phyloP scores from a whole-genome alignment of 2,329 filamentous ascomycete genomes.

The Ophiostoma angusticollis region DNA sequence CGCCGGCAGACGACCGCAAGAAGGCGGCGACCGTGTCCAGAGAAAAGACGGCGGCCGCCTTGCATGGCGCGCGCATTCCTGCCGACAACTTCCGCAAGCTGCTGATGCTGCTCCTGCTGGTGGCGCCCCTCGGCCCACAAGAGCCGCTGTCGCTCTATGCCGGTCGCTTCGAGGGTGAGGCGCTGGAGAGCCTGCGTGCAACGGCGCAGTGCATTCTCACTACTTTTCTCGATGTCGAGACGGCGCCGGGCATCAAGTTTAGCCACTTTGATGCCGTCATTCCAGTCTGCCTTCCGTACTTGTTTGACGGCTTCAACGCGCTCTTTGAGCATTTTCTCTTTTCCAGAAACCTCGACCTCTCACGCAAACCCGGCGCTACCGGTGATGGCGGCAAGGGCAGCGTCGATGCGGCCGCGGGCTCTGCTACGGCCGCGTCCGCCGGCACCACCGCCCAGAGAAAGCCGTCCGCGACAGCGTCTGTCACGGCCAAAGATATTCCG shows the following conservation, averaged over 20 bases:
- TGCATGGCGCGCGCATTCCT: conserved; percentile 56
- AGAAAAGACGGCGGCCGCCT: conserved; percentile 31
- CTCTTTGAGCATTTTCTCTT: conserved; percentile 68
- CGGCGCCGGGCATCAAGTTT: conserved; percentile 49
- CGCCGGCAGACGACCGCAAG: neutral
- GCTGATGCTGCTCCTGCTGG: conserved; percentile 55
- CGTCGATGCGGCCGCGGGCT: too few species aligned
- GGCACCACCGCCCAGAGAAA: too few species aligned
- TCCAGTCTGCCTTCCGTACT: conserved; percentile 46
- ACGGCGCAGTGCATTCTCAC: conserved; percentile 54
- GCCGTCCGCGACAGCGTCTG: neutral
- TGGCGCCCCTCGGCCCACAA: conserved; percentile 51
- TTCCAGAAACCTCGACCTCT: conserved; percentile 56
- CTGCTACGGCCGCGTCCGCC: too few species aligned
- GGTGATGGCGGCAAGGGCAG: neutral
- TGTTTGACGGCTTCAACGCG: conserved; percentile 55
- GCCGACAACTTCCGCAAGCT: conserved; percentile 60
- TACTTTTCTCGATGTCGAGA: conserved; percentile 53
- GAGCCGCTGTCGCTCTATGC: conserved; percentile 52
- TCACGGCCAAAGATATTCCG: conserved; percentile 2
- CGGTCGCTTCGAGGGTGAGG: conserved; percentile 39
- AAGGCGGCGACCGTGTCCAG: conserved; percentile 39
- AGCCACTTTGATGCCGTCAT: conserved; percentile 47
- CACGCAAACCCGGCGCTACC: conserved; percentile 26
- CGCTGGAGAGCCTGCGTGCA: conserved; percentile 44